Conservation (phyloP, 345 rosid species). For the Arabidopsis thaliana region TAIR10.1 NC_003075.7:18230501-18231000, state of each 20-base stretch:
- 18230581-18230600: slow-evolving; percentile 52
- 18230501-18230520: slow-evolving; percentile 60
- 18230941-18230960: not conserved
- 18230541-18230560: slow-evolving; percentile 62
- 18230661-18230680: slow-evolving; percentile 59
- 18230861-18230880: not conserved
- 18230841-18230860: not conserved
- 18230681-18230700: slow-evolving; percentile 65
- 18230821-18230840: not conserved
- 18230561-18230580: slow-evolving; percentile 54
- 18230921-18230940: slow-evolving; percentile 7
- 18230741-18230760: slow-evolving; percentile 21
- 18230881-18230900: slow-evolving; percentile 10
- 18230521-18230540: slow-evolving; percentile 66
- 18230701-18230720: slow-evolving; percentile 64
- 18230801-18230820: not conserved
- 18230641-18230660: slow-evolving; percentile 9
- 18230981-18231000: slow-evolving; percentile 60
- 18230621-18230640: slow-evolving; percentile 25
- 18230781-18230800: slow-evolving; percentile 8
- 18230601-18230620: slow-evolving; percentile 14
- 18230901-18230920: slow-evolving; percentile 13
- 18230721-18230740: slow-evolving; percentile 56
- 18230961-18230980: not conserved
- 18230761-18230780: slow-evolving; percentile 27